Conservation (phyloP, 306 rosid genomes). For the Fragaria vesca region DNA sequence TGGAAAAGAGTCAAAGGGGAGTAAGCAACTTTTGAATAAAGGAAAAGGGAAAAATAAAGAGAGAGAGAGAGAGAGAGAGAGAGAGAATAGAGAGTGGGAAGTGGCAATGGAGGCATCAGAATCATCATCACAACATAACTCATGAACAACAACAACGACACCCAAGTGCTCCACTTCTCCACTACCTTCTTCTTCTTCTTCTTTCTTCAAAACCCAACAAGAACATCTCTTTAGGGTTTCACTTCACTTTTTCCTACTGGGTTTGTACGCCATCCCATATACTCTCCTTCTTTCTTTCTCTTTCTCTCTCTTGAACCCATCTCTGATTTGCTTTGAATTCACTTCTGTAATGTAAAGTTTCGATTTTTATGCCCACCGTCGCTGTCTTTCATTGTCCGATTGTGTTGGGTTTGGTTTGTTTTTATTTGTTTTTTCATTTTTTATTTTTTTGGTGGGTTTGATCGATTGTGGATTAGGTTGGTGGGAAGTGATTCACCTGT, state of each 20-base stretch:
- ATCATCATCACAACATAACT: conserved; percentile 27
- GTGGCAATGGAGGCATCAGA: conserved; percentile 31
- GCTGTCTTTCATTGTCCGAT: not conserved
- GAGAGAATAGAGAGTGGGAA: conserved; percentile 22
- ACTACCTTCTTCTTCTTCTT: conserved; percentile 1
- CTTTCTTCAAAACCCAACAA: conserved; percentile 13
- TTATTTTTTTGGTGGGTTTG: not conserved
- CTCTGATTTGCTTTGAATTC: conserved; percentile 12
- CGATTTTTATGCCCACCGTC: conserved; percentile 6
- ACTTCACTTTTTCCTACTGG: conserved; percentile 19
- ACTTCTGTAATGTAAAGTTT: conserved; percentile 4
- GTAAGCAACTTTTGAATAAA: conserved; percentile 30
- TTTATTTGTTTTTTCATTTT: not conserved
- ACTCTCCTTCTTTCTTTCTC: conserved; percentile 18
- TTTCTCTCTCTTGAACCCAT: not conserved
- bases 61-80: conserved; percentile 14
- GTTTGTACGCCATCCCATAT: conserved; percentile 6
- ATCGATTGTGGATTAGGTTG: conserved; percentile 12
- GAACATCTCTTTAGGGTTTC: conserved; percentile 31
- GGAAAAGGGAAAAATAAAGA: not conserved
- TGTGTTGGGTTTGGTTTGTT: not conserved
- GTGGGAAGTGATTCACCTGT: conserved; percentile 2
- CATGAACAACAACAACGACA: conserved; percentile 20
- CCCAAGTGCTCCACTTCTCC: conserved; percentile 49
- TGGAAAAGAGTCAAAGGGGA: conserved; percentile 27